Conservation (phyloP, 2,329 filamentous ascomycete species). For the Harringtonia lauricola region DNA sequence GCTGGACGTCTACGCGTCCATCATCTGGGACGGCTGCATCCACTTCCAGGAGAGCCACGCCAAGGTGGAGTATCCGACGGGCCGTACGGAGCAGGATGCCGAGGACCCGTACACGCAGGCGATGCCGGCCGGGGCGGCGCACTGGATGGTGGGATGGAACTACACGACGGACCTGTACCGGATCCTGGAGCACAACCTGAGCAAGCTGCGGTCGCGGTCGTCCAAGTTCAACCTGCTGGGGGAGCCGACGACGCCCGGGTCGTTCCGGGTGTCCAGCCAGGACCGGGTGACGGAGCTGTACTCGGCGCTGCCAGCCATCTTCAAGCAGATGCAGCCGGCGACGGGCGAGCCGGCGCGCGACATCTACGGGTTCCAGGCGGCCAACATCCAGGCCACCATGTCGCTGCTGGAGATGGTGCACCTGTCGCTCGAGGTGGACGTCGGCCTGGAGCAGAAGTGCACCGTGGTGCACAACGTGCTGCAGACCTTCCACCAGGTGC, state of each 20-base stretch:
- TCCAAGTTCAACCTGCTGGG: conserved; percentile 8
- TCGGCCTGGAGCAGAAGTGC: conserved; percentile 19
- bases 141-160: conserved; percentile 46
- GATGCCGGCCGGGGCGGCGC: not conserved
- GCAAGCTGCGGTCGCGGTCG: conserved; percentile 9
- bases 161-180: conserved; percentile 46
- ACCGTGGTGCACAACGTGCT: conserved; percentile 19
- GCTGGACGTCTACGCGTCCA: conserved; percentile 40
- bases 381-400: conserved; percentile 23
- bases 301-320: conserved; percentile 16
- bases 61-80: conserved; percentile 35
- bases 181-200: conserved; percentile 36
- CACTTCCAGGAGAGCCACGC: conserved; percentile 32
- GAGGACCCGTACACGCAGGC: not conserved
- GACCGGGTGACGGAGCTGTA: conserved; percentile 17
- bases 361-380: conserved; percentile 23
- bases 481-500: conserved; percentile 16
- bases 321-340: conserved; percentile 16
- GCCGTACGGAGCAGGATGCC: not conserved
- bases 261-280: conserved; percentile 8
- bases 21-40: conserved; percentile 38
- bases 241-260: conserved; percentile 6
- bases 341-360: conserved; percentile 18
- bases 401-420: conserved; percentile 21
- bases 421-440: conserved; percentile 16